phyloP scores from a whole-genome alignment of 1,284 basidiomycete genomes.

The Irpex rosettiformis region DNA sequence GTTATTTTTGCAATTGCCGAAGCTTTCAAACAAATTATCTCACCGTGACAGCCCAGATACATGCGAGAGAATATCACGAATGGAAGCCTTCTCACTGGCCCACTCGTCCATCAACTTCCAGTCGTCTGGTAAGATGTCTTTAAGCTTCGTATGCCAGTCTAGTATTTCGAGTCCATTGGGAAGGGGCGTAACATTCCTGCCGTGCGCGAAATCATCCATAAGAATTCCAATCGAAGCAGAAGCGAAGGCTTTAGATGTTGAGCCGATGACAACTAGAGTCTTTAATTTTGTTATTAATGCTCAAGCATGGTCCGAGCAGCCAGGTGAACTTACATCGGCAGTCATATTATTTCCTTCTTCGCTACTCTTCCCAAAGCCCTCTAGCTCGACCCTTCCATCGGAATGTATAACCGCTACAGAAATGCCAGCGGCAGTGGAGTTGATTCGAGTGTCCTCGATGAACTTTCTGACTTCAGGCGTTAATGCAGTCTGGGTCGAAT shows the following conservation, averaged over 20 bases:
- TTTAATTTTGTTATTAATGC: slow-evolving; percentile 11
- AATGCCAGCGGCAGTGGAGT: background rate
- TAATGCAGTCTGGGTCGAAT: background rate
- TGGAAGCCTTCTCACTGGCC: slow-evolving; percentile 30
- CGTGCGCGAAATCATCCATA: slow-evolving; percentile 34
- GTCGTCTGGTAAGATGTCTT: slow-evolving; percentile 32
- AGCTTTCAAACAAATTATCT: background rate
- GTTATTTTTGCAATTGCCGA: background rate
- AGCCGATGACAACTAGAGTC: slow-evolving; percentile 37
- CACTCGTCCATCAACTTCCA: slow-evolving; percentile 34
- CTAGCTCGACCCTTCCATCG: background rate
- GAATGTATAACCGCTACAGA: slow-evolving; percentile 6
- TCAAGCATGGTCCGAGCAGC: background rate
- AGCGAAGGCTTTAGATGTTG: slow-evolving; percentile 39
- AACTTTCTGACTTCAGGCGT: background rate
- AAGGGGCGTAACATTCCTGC: slow-evolving; percentile 33
- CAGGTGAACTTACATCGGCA: slow-evolving; percentile 20
- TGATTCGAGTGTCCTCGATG: background rate
- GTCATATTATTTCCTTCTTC: slow-evolving; percentile 24
- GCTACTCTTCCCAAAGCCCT: slow-evolving; percentile 23
- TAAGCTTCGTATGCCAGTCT: slow-evolving; percentile 33
- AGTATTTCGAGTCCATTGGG: slow-evolving; percentile 29
- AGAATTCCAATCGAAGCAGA: slow-evolving; percentile 36
- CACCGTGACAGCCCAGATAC: slow-evolving; percentile 34
- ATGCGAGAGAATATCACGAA: slow-evolving; percentile 37